Evolutionary conservation across 2,329 filamentous ascomycete genomes (phyloP), one percentile per base, ranked within the genome.

Genomic region (Torrubiellomyces zombiae): DNA sequence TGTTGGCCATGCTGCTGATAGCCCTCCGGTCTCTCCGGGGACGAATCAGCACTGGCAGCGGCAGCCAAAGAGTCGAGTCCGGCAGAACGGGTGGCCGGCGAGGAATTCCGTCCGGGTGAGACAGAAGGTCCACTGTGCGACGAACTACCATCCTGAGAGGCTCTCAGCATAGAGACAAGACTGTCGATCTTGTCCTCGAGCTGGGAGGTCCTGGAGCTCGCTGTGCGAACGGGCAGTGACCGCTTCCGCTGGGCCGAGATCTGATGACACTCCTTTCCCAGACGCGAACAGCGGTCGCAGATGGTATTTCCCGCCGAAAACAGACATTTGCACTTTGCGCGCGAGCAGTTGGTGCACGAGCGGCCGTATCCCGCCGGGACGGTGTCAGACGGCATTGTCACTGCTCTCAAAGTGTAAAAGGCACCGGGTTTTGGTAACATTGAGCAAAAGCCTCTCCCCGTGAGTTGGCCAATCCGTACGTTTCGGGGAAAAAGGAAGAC

Each of bases 151-250:
- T 29, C 31, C 21, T 48, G 40, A 23, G 47, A 40, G 16, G 41
- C 45, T 26, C 47, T 46, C 7, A 63, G 37, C n/a, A 63, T 50
- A 3, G 52, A 51, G 11, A 61, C 55, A 3, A 64, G 42, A 28
- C 59, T 53, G 22, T 62, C 55, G 6, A 63, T 44, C 42, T 60
- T 63, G 35, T 60, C 56, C 39, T 63, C 60, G 6, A 63, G 45
- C 30, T 58, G 53, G 6, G 56, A 53, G 4, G 55, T 52, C 12
- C 53, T 48, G 15, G 47, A 50, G 7, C 45, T 35, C 18, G 44
- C 29, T 26, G 45, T 36, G 32, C 45, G 40, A 35, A 48, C 47
- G 30, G 42, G 25, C 28, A 46, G 40, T n/a, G n/a, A n/a, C 7
- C 53, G 48, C 30, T 50, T 53, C 18, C 54, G 43, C 20, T 50